Base-by-base conservation (phyloP, 331 rosid genomes). In the Malus hybrid region DNA sequence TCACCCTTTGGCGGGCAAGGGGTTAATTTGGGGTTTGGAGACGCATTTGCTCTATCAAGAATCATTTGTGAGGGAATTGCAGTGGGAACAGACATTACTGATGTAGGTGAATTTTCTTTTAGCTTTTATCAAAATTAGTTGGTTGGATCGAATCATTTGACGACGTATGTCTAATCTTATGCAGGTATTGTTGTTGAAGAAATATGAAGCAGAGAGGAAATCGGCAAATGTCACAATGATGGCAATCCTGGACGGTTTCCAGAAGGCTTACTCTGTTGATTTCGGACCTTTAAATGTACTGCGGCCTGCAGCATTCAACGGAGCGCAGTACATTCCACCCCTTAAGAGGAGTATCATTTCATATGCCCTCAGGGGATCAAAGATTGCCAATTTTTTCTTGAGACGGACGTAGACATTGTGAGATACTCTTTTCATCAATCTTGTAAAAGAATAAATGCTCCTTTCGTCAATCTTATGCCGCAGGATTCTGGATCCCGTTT, bases 1-100 rank as follows among this genome's bases (percentile, higher is more conserved):
- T 79, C 99, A 91, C 76, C 96, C 99, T 63, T 87, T 91, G 83
- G 99, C 96, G 99, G 97, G 80, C 98, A 90, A 87, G 96, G 96
- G 60, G 98, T 94, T 72, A 91, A 94, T 87, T 73, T 91, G 82
- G 98, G 99, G 71, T 94, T 91, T 67, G 96, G 93, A 62, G 96
- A 91, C 72, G 97, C 95, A 46, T 80, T 67, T 77, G 80, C 93
- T 73, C 96, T 94, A 76, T 83, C 98, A 16, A 86, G 76, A 86
- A 65, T 87, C 74, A 87, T 94, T 75, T 91, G 92, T 20, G 93
- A 88, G 86, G 96, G 95, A 31, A 82, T 91, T 81, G 91, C 92
- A 27, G 82, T 91, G 55, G 97, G 96, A 73, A 81, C 85, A n/a
- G 91, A 91, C 76, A 88, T 91, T 24, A 91, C 95, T 74, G 96